phyloP scores from a whole-genome alignment of 495 filamentous ascomycete genomes.

The Annulohypoxylon nitens region DNA sequence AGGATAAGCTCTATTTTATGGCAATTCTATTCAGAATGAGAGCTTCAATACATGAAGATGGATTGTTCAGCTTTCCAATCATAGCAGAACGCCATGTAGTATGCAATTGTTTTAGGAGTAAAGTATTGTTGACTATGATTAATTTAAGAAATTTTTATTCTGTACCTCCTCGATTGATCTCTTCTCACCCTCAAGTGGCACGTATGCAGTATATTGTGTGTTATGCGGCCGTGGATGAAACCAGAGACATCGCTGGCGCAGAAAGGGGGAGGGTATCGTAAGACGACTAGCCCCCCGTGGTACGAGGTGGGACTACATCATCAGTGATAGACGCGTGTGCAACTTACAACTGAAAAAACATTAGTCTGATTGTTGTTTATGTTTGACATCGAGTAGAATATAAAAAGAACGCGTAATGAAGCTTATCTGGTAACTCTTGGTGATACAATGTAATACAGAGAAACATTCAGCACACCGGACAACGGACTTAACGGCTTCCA shows the following conservation, averaged over 20 bases:
- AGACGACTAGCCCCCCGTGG: constrained; percentile 28
- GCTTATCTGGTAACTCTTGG: neutral
- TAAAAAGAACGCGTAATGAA: constrained; percentile 2
- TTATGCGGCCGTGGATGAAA: constrained; percentile 17
- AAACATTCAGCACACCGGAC: neutral
- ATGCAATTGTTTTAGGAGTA: no score
- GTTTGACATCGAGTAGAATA: neutral
- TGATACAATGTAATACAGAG: constrained; percentile 3
- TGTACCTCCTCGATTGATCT: no score
- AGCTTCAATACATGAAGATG: neutral
- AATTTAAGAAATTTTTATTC: no score
- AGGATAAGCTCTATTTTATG: neutral
- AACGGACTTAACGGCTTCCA: neutral
- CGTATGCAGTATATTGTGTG: neutral
- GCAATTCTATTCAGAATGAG: neutral
- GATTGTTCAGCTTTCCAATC: neutral
- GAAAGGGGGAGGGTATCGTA: constrained; percentile 37
- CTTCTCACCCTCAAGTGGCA: neutral
- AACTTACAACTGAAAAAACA: neutral
- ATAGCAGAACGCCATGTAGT: neutral
- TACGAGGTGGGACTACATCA: constrained; percentile 33
- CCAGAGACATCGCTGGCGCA: constrained; percentile 7
- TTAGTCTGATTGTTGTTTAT: neutral
- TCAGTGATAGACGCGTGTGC: constrained; percentile 2
- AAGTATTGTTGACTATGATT: no score